Evolutionary conservation across 2,329 filamentous ascomycete species (phyloP), one percentile per base, ranked within the genome.

Genomic region (Colletotrichum nymphaeae): DNA sequence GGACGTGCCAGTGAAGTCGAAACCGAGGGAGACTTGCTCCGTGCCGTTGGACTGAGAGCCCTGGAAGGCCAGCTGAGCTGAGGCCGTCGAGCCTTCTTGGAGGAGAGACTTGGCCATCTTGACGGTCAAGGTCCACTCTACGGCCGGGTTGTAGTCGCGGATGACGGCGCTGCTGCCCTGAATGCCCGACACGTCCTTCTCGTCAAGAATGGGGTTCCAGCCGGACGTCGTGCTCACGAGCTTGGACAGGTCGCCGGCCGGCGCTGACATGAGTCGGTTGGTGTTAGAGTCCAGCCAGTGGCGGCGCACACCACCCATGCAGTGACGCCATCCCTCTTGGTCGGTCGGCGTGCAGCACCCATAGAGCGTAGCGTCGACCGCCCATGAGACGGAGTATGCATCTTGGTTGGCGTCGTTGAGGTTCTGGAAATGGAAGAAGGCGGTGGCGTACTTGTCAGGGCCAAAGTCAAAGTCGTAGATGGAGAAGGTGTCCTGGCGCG

Each of bases 381-480:
- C 81, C 81, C 81, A 83, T 11, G 80, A 78, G 11, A 83, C 77
- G 19, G 77, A 82, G 6, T 82, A 78, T 0, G 81, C 80, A 2
- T 78, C 70, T 4, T 58, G 56, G 26, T 46, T 26, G 26, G 69
- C 64, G 58, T 73, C 72, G 59, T 73, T 26, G 46, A 56, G 58
- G 9, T 73, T 49, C 49, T 73, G 69, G 56, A 60, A 64, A 62
- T 75, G 56, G 59, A 82, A 83, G 75, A 80, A 83, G 63, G 82
- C 81, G 0, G 78, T 80, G 1, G 81, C 81, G 37, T 83, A 83
- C 65, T 82, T 82, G 53, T 83, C 81, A 42, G 83, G 82, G 19
- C 79, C 81, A 46, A 83, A 82, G 62, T 83, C 81, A 0, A 79
- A 76, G 4, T 81, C 76, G 8, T 81, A 68, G 1, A 81, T 76